Percentiles rank a stretch among this genome's conserved stretches.
phyloP scores from a whole-genome alignment of 2,329 filamentous ascomycete species.

The Neopestalotiopsis clavispora region DNA sequence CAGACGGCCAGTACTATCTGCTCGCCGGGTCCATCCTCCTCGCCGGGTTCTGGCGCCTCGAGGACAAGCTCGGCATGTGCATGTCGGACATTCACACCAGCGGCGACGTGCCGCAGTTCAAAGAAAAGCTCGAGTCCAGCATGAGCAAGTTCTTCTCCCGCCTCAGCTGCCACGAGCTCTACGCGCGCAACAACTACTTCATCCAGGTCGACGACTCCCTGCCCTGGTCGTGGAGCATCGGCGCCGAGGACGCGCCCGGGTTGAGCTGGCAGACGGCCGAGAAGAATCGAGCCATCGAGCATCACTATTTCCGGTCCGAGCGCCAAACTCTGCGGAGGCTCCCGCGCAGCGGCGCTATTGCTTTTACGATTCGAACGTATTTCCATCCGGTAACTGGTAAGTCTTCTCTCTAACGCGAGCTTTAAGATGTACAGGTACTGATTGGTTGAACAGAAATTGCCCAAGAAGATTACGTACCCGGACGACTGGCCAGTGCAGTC shows the following conservation, averaged over 20 bases:
- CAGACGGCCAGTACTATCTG: conserved; percentile 81
- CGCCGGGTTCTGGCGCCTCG: conserved; percentile 81
- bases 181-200: conserved; percentile 80
- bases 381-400: conserved; percentile 64
- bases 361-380: conserved; percentile 83
- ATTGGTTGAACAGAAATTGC: conserved; percentile 57
- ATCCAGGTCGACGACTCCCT: conserved; percentile 82
- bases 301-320: conserved; percentile 81
- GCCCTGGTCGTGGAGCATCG: conserved; percentile 78
- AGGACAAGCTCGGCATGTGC: conserved; percentile 81
- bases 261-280: conserved; percentile 78
- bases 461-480: conserved; percentile 77
- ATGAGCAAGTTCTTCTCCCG: conserved; percentile 70
- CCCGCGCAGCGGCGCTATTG: conserved; percentile 60
- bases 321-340: conserved; percentile 71
- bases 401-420: too few relatives aligned
- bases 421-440: too few relatives aligned
- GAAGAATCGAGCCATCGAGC: conserved; percentile 72
- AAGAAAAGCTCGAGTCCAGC: conserved; percentile 40
- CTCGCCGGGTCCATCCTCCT: conserved; percentile 77
- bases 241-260: conserved; percentile 67
- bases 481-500: conserved; percentile 76
- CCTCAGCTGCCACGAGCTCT: conserved; percentile 68
- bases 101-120: conserved; percentile 63
- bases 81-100: conserved; percentile 80